Base-by-base conservation (phyloP, 2,329 filamentous ascomycete genomes). In the Amylocarpus encephaloides region DNA sequence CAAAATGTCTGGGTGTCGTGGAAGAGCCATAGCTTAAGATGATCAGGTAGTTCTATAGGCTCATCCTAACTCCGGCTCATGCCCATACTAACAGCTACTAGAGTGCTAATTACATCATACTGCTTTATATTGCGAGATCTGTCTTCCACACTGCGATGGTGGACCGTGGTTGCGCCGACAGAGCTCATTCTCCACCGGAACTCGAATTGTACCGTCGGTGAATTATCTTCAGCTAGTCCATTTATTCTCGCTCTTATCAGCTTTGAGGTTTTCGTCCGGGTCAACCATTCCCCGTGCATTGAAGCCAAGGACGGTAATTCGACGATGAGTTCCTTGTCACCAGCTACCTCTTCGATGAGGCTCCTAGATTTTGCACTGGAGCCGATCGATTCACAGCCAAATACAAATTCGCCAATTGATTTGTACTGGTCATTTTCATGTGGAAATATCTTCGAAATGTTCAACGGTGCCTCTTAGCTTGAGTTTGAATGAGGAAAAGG, bases 131-230 rank as follows among this genome's bases (percentile, higher is more conserved):
- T 16, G 22, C 53, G 10, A 38, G 46, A 3, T 51, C 52, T 10
- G 13, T 53, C 15, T 33, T 46, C 13, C 48, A 55, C 35, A 18
- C 50, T 9, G 45, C 49, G 2, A 34, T 57, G 6, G 41, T 44
- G 22, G 49, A 45, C 42, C 5, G 42, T 55, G 1, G 22, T 57
- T 5, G 32, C 48, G 10, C 50, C 52, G 1, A 57, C 45, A 9
- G 62, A 64, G 43, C 53, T 61, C 1, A 60, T 56, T 0, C 48
- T 63, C n/a, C 15, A 33, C 13, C 63, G 57, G 54, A 64, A 64
- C 35, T 40, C 35, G 1, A 59, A 63, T 32, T 38, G 9, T n/a
- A 54, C 49, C 19, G 57, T 64, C 7, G 54, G 55, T 40, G 49
- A 50, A 18, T 39, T 64, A 13, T 35, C 50, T 3, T 54, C 58